Evolutionary conservation across 2,329 filamentous ascomycete species (phyloP), one percentile per base, ranked within the genome.

Genomic region (Pseudogymnoascus sp.): DNA sequence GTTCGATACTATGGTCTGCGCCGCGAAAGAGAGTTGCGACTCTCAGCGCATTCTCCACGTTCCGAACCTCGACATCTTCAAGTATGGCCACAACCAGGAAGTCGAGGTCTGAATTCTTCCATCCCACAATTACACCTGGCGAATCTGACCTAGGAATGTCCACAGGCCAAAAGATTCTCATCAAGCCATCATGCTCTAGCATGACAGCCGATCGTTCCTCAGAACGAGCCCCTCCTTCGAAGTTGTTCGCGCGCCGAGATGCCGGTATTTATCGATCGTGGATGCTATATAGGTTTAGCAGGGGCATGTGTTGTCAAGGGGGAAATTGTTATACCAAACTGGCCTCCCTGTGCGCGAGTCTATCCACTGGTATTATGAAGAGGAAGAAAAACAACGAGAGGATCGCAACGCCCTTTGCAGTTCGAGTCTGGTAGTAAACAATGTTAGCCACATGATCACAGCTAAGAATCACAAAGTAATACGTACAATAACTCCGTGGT

Each of bases 101-200:
- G 75, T 99, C 94, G 59, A 92, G 79, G 57, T 88, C 87, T 37
- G 93, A 97, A 74, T 99, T 99, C 70, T 89, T 86, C 91, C 93
- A 99, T 70, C 94, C 94, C 54, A 99, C 89, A 66, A 99, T 86
- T 63, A 97, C 89, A 47, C 93, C 94, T 41, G 90, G 85, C 62
- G 84, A 80, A 67, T 85, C 83, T 61, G 87, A 89, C 74, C 81
- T 82, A 60, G 84, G 81, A 70, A 90, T 86, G 77, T 96, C 92
- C 71, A 89, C 89, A 70, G 94, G 95, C 94, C 94, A 99, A 79
- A 99, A 97, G 78, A 99, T 87, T 80, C 94, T 91, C 87, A 97
- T 91, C 79, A 97, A 81, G 71, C 90, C 92, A 90, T 94, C 84
- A 81, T 86, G 81, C 77, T 84, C 83, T 79, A 83, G 79, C 84